Base-by-base conservation (phyloP, 208 protist species). In the Trypanosoma lewisi region DNA sequence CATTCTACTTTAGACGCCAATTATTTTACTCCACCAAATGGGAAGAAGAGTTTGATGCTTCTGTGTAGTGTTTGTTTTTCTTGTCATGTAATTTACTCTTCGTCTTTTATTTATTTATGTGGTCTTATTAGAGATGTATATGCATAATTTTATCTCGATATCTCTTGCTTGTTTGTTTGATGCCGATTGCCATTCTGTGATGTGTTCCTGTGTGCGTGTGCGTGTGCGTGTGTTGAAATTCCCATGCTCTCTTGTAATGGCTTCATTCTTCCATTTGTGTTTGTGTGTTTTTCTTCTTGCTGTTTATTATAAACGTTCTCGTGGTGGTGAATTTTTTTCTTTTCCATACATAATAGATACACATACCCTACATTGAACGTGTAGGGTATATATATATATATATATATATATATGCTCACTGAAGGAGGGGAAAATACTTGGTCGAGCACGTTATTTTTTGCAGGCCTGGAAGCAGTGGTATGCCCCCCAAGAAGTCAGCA, bases 1-100 rank as follows among this genome's bases (percentile, higher is more conserved):
- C 77, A 0, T 91, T 91, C 42, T 82, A 90, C 54, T 73, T 95
- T 52, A 78, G 89, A 55, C 75, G 81, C 12, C 85, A 93, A 72
- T 67, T 93, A 4, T 95, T 87, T 77, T 93, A 77, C 61, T 61
- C 69, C 52, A 95, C 89, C 2, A 72, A 67, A 44, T 95, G 83
- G 82, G 82, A 92, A 37, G 77, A 42, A 12, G 85, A 93, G 67
- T 95, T 82, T 63, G 31, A 86, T 19, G 89, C 84, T 2, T 60
- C 70, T 27, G 78, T 91, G 23, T 78, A 82, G 45, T 6, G 4
- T 21, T 23, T 39, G 42, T 55, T 34, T 2, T 2, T 58, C 55
- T 44, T 39, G 4, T 4, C 34, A 11, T 39, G 34, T 4, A 39
- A 39, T 39, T 39, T 39, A 39, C 34, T 58, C 37, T 31, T 39